Conservation (phyloP, 2,329 filamentous ascomycete species). For the Ophiosphaerella herpotricha region DNA sequence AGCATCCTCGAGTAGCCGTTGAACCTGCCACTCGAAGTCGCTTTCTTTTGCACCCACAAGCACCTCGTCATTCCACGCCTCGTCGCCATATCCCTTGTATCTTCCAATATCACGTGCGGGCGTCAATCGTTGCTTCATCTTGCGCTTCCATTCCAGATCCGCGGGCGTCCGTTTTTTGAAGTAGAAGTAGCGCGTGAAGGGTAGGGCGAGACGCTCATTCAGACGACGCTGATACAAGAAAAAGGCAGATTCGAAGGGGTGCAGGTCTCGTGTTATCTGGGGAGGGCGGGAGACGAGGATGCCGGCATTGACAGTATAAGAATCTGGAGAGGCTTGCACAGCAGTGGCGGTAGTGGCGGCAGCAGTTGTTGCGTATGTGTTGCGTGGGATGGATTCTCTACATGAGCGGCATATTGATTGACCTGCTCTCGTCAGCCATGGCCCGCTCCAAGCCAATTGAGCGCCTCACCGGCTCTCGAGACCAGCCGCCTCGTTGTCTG, state of each 20-base stretch:
- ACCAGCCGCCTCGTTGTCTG: slow-evolving; percentile 52
- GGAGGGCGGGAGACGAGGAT: slow-evolving; percentile 88
- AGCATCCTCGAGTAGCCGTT: slow-evolving; percentile 75
- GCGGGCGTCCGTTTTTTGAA: slow-evolving; percentile 87
- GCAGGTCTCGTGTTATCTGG: slow-evolving; percentile 79
- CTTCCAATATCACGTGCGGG: slow-evolving; percentile 82
- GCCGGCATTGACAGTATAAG: slow-evolving; percentile 60
- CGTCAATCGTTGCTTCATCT: slow-evolving; percentile 75
- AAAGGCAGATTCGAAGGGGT: slow-evolving; percentile 87
- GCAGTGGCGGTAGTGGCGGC: slow-evolving; percentile 45
- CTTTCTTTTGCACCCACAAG: slow-evolving; percentile 72
- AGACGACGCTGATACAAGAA: slow-evolving; percentile 97
- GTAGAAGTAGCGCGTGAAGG: slow-evolving; percentile 91
- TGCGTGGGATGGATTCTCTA: slow-evolving; percentile 47
- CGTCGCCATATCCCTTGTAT: slow-evolving; percentile 74
- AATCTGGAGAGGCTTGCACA: slow-evolving; percentile 42
- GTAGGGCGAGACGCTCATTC: slow-evolving; percentile 86
- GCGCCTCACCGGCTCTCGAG: slow-evolving; percentile 44
- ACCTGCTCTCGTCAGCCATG: slow-evolving; percentile 41
- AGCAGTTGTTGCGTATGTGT: slow-evolving; percentile 40
- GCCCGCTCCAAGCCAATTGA: slow-evolving; percentile 5
- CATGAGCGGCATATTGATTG: slow-evolving; percentile 53
- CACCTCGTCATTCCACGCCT: slow-evolving; percentile 91
- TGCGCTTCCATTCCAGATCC: slow-evolving; percentile 88
- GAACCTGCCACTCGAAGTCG: slow-evolving; percentile 66